Evolutionary conservation across 306 rosid species (phyloP), one percentile per base, ranked within the genome.

Genomic region (Begonia peltatifolia): DNA sequence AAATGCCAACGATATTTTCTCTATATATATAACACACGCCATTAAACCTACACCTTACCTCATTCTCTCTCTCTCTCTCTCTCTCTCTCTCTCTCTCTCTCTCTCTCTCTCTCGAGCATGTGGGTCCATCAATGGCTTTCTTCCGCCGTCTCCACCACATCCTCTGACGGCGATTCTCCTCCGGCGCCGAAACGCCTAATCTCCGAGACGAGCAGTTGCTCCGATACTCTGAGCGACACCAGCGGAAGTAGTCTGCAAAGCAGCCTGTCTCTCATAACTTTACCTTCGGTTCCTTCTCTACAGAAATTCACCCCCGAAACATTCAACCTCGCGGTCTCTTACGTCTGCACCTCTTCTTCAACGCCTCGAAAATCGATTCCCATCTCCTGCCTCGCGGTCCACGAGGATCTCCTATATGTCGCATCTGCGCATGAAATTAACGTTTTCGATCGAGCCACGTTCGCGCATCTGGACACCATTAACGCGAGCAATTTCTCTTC

Each of bases 211-310:
- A 66, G 68, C 42, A 61, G 50, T 56, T 57, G 61, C 41, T 81
- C 77, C 52, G 74, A 67, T 9, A 38, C 16, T 20, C 41, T 65
- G 14, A 52, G 46, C 52, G 9, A 23, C 9, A 42, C 35, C 8
- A 30, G 38, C 9, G 55, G 53, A 46, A 43, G 58, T 61, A 73
- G 69, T 57, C 78, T 87, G 55, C 53, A 66, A 10, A 72, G 65
- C 66, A 53, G 73, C 57, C 67, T 69, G 74, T 81, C 92, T 56
- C 77, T 89, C 59, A 88, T 75, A 41, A 84, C 93, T 52, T 77
- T 74, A 36, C 95, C 95, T 1, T 89, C 95, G 2, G 50, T 89
- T 58, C 87, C 80, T 17, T 85, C 95, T 50, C 95, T 89, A 35
- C 95, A 82, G 15, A 76, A 62, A 9, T 81, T 81, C 73, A 53